Evolutionary conservation across 129 eudicot genomes (phyloP).

Genomic region (Pseudognaphalium luteoalbum): DNA sequence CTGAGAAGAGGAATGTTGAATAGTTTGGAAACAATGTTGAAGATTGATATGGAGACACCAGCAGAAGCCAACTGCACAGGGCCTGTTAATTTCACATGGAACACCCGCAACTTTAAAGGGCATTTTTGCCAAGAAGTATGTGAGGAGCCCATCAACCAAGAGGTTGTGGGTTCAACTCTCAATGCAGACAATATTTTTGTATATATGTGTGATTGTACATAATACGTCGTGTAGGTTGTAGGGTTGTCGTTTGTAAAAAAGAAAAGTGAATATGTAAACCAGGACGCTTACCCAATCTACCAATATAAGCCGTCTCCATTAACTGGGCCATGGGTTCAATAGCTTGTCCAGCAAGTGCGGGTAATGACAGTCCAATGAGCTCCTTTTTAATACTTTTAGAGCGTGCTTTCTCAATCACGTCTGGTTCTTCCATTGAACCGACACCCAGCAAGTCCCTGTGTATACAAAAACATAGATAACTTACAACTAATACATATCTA

Average conservation of each 20-base stretch:
- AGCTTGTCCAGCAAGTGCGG: constrained; percentile 93
- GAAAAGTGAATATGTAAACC: neutral
- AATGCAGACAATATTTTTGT: neutral
- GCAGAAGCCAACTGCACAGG: constrained; percentile 90
- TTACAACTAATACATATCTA: constrained; percentile 2
- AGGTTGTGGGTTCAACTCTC: neutral
- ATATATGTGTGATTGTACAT: neutral
- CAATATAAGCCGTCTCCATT: constrained; percentile 97
- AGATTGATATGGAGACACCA: constrained; percentile 87
- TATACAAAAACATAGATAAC: constrained; percentile 16
- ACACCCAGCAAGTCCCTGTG: constrained; percentile 50
- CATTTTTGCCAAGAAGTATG: neutral
- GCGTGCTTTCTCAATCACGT: constrained; percentile 27
- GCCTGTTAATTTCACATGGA: constrained; percentile 44
- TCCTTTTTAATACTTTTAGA: constrained; percentile 56
- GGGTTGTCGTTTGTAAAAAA: neutral
- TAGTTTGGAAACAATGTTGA: constrained; percentile 80
- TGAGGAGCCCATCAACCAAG: neutral
- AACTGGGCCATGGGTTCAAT: constrained; percentile 86
- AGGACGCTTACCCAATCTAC: constrained; percentile 67
- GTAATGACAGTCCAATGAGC: constrained; percentile 69
- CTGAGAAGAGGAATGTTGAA: constrained; percentile 95
- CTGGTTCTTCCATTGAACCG: constrained; percentile 27
- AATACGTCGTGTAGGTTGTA: neutral
- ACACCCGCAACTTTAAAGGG: too few species aligned